Evolutionary conservation across 495 filamentous ascomycete genomes (phyloP).

Genomic region (Hypoxylon fuscum): DNA sequence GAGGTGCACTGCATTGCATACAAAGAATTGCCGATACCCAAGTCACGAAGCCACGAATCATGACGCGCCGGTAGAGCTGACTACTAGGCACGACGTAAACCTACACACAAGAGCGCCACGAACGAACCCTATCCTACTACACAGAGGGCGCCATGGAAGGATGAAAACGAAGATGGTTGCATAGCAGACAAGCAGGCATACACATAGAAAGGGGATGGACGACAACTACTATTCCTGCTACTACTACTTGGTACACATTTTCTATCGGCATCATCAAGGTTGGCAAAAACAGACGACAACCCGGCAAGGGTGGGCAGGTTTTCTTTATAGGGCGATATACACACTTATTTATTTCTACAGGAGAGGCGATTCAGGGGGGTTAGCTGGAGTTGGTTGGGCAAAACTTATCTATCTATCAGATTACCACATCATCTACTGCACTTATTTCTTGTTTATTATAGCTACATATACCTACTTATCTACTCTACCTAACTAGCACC

Average conservation of each 20-base stretch:
- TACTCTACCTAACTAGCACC: constrained; percentile 8
- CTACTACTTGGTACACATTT: constrained; percentile 26
- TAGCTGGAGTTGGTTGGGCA: constrained; percentile 34
- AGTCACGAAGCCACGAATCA: constrained; percentile 34
- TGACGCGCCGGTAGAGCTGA: constrained; percentile 29
- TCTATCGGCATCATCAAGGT: constrained; percentile 30
- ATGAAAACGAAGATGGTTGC: constrained; percentile 35
- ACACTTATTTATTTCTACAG: constrained; percentile 26
- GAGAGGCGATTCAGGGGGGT: constrained; percentile 29
- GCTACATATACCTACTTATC: constrained; percentile 15
- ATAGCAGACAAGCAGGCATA: constrained; percentile 27
- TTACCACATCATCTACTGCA: no score
- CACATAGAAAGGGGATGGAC: constrained; percentile 12
- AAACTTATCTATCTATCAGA: constrained; percentile 20
- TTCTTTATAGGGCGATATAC: constrained; percentile 12
- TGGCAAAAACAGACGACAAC: constrained; percentile 32
- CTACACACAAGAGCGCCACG: constrained; percentile 24
- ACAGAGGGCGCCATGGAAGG: constrained; percentile 8
- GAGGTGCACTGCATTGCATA: constrained; percentile 20
- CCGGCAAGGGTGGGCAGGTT: constrained; percentile 24
- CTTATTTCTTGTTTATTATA: no score
- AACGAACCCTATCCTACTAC: constrained; percentile 14
- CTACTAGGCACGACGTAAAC: constrained; percentile 16
- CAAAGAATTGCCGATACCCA: constrained; percentile 8
- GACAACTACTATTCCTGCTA: constrained; percentile 23